Conservation (phyloP, 805 yeast genomes). For the Saccharomycopsis guyanensis region DNA sequence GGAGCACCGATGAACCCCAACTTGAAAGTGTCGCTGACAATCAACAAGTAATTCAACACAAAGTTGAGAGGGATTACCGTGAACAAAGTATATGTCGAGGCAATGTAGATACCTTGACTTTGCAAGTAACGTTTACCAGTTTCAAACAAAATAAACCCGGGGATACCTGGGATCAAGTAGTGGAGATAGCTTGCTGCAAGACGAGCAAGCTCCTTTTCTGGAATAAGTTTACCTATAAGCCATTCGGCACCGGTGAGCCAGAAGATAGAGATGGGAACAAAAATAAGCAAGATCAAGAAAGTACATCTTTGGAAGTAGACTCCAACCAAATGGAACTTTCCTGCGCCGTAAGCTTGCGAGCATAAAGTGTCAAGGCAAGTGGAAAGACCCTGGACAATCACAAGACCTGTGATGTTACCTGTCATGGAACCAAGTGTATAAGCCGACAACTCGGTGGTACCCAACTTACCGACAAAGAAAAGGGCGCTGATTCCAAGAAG, state of each 20-base stretch:
- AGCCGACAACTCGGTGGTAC: constrained; percentile 66
- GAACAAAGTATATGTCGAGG: constrained; percentile 62
- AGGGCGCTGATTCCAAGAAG: constrained; percentile 56
- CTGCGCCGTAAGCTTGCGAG: constrained; percentile 71
- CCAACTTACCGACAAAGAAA: constrained; percentile 71
- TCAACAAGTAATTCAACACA: constrained; percentile 54
- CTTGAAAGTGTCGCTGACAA: constrained; percentile 57
- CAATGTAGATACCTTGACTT: constrained; percentile 73
- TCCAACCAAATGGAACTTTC: constrained; percentile 58
- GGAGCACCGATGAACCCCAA: constrained; percentile 77
- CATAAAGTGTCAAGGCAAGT: constrained; percentile 72
- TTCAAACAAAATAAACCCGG: constrained; percentile 65
- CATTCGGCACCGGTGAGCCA: constrained; percentile 55
- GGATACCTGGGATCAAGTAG: constrained; percentile 55
- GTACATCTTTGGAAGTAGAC: constrained; percentile 62
- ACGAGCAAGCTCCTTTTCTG: constrained; percentile 32
- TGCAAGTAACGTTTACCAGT: constrained; percentile 68
- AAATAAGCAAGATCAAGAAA: constrained; percentile 45
- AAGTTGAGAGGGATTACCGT: constrained; percentile 74
- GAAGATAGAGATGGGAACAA: constrained; percentile 46
- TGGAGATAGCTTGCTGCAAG: constrained; percentile 54
- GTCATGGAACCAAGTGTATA: constrained; percentile 72
- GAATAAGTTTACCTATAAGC: constrained; percentile 37
- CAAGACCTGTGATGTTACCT: constrained; percentile 67
- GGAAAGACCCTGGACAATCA: constrained; percentile 70